Percentiles rank a stretch among this genome's conserved stretches.
phyloP scores from a whole-genome alignment of 2,329 filamentous ascomycete species.

The Epicoccum nigrum region DNA sequence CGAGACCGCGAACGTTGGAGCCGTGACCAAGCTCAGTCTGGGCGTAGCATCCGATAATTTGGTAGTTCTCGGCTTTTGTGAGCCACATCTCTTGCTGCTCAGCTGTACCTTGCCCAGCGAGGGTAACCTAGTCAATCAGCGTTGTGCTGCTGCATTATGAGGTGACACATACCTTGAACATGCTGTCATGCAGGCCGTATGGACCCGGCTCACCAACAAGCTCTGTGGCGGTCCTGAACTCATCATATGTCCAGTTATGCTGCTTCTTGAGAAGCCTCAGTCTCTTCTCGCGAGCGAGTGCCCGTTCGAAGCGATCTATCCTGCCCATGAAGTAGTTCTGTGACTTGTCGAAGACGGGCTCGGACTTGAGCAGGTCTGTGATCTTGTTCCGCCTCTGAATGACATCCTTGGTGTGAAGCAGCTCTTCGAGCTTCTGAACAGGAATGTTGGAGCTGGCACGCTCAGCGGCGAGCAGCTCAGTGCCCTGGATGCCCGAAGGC shows the following conservation, averaged over 20 bases:
- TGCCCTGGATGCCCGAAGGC: slow-evolving; percentile 70
- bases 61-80: slow-evolving; percentile 69
- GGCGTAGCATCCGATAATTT: slow-evolving; percentile 79
- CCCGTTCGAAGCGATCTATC: slow-evolving; percentile 70
- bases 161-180: slow-evolving; percentile 64
- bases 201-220: slow-evolving; percentile 76
- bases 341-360: slow-evolving; percentile 78
- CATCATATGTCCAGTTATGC: slow-evolving; percentile 71
- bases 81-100: slow-evolving; percentile 78
- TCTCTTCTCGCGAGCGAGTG: slow-evolving; percentile 73
- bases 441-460: slow-evolving; percentile 70
- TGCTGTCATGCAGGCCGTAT: slow-evolving; percentile 73
- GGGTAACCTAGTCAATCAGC: slow-evolving; percentile 60
- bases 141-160: not conserved
- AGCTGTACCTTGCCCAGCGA: slow-evolving; percentile 72
- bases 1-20: slow-evolving; percentile 67
- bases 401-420: slow-evolving; percentile 71
- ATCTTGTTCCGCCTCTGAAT: slow-evolving; percentile 67
- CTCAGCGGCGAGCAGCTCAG: slow-evolving; percentile 72
- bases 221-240: slow-evolving; percentile 68
- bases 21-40: slow-evolving; percentile 83
- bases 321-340: slow-evolving; percentile 77
- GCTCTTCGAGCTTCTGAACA: slow-evolving; percentile 69
- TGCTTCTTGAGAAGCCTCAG: slow-evolving; percentile 69
- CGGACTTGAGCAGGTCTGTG: slow-evolving; percentile 67